These are phyloP conservation scores for Harrya chromipes DNA, from an alignment of 768 basidiomycete genomes.

Conservation along the genomic window DNA sequence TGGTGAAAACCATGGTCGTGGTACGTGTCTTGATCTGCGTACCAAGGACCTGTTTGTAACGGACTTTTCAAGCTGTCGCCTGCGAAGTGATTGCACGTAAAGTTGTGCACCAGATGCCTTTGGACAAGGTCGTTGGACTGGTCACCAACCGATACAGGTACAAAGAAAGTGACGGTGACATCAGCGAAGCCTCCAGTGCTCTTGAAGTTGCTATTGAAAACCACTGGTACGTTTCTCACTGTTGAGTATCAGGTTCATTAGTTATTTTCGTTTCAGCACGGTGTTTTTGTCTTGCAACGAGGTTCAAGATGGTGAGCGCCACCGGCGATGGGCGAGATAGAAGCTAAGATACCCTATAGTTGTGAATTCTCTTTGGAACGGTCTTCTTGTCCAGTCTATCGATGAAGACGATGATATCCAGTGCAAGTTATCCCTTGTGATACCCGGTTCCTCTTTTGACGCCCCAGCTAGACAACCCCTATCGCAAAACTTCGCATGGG, in stretches of 20 bases:
- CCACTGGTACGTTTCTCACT: constrained; percentile 57
- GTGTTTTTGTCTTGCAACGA: constrained; percentile 86
- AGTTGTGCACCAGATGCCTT: constrained; percentile 67
- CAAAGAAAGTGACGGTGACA: constrained; percentile 69
- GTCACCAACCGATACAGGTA: constrained; percentile 80
- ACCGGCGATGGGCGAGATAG: neutral
- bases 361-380: constrained; percentile 78
- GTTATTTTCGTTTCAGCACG: constrained; percentile 40
- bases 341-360: constrained; percentile 42
- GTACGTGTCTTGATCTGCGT: constrained; percentile 35
- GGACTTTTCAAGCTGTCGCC: constrained; percentile 52
- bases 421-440: constrained; percentile 42
- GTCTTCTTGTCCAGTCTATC: constrained; percentile 76
- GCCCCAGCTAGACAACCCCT: constrained; percentile 58
- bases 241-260: neutral
- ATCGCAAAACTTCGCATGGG: constrained; percentile 48
- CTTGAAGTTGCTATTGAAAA: constrained; percentile 92
- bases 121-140: constrained; percentile 61
- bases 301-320: constrained; percentile 67
- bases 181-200: constrained; percentile 70
- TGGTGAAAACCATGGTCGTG: constrained; percentile 80
- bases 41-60: neutral
- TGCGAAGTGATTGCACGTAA: constrained; percentile 83
- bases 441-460: constrained; percentile 5
- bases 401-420: constrained; percentile 75